Conservation (phyloP, 352 stramenopile genomes). For the Phytophthora pistaciae region DNA sequence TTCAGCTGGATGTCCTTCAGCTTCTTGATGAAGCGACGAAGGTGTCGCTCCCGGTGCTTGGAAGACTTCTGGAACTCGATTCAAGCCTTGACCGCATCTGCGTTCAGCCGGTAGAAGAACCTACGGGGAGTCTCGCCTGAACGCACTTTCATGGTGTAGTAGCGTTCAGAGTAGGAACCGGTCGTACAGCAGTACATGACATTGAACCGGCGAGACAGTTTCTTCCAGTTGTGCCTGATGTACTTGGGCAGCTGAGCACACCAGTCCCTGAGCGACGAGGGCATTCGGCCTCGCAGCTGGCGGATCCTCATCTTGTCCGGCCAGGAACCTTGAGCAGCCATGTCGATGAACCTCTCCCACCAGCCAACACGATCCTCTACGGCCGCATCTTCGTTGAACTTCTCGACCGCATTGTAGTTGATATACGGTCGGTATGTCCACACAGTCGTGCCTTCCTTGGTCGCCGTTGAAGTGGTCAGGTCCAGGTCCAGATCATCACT, state of each 20-base stretch:
- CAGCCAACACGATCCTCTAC: neutral
- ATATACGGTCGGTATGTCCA: no score
- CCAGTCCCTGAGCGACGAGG: neutral
- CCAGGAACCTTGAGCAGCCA: neutral
- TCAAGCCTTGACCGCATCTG: no score
- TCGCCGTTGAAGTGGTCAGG: no score
- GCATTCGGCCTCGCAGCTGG: neutral
- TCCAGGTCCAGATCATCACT: no score
- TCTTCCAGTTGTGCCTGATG: neutral
- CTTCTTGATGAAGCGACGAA: no score
- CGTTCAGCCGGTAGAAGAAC: neutral
- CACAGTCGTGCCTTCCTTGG: no score
- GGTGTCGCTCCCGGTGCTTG: no score
- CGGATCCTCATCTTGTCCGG: neutral
- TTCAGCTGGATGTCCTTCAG: no score
- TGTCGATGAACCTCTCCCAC: neutral
- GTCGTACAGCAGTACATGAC: neutral
- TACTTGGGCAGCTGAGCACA: neutral
- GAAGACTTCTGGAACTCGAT: no score
- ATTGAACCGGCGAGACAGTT: neutral
- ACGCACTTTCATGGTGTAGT: neutral
- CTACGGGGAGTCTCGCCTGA: neutral
- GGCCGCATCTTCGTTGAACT: neutral
- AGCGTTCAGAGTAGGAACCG: neutral
- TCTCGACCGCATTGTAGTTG: no score